Base-by-base conservation (phyloP, 768 basidiomycete genomes). In the Megacollybia marginata region DNA sequence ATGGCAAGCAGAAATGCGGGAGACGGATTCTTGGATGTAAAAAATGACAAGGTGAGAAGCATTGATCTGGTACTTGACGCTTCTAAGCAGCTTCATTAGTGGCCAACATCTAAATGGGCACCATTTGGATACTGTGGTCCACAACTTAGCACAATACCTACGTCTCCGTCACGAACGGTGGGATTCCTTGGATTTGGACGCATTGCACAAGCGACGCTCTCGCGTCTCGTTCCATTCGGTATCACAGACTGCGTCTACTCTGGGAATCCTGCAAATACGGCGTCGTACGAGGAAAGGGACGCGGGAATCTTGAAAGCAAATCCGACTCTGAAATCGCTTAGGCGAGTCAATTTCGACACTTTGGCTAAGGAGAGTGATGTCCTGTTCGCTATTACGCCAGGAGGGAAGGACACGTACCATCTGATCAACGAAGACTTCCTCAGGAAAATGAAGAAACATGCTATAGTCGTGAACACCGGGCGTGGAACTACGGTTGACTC, bases 131-230 rank as follows among this genome's bases (percentile, higher is more conserved):
- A 94, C 55, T 92, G 88, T 47, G 94, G 95, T 0, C 87, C 81
- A 1, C 89, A 92, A 60, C 66, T 89, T 18, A 83, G 85, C 65
- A 28, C 23, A 28, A 28, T 6, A 28, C 23, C 23, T 28, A 28
- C 23, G 23, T 65, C 82, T 0, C 73, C 75, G 1, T 50, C 60
- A 2, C 80, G 84, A 40, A 93, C 84, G 1, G 80, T 84, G 2
- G 93, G 92, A 1, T 96, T 98, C 69, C 72, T 97, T 32, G 95
- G 96, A 11, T 97, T 98, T 57, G 95, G 95, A 6, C 82, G 94
- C 23, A 98, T 98, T 56, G 82, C 92, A 0, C 90, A 93, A 57
- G 85, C 85, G 18, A 88, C 86, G 0, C 76, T 95, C 42, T 65
- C 75, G 2, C 82, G 95, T 3, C 77, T 97, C 35, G 67, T 88